Evolutionary conservation across 2,329 filamentous ascomycete species (phyloP).

Genomic region (Bertia moriformis): DNA sequence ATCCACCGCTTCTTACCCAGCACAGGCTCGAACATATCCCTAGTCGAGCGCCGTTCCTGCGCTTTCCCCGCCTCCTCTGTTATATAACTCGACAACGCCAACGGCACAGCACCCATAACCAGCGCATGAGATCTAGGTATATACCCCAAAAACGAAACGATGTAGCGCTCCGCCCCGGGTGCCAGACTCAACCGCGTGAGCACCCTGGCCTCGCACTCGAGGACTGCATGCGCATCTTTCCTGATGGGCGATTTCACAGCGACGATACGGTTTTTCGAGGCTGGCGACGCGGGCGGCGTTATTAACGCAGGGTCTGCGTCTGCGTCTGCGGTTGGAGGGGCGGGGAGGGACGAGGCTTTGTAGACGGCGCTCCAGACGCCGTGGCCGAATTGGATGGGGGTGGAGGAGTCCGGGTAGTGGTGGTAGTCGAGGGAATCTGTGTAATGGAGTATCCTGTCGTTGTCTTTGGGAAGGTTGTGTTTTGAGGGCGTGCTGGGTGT

Average conservation of each 20-base stretch:
- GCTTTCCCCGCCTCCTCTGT: neutral
- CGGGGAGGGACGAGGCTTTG: slow-evolving; percentile 14
- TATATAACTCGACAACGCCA: neutral
- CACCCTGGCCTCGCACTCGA: slow-evolving; percentile 23
- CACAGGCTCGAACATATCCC: neutral
- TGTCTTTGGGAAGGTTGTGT: too few relatives aligned
- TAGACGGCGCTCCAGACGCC: slow-evolving; percentile 31
- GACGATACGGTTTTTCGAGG: neutral
- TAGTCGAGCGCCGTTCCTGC: neutral
- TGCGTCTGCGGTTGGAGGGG: neutral
- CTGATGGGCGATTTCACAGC: neutral
- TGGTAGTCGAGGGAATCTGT: neutral
- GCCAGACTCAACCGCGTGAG: slow-evolving; percentile 19
- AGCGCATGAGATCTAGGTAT: slow-evolving; percentile 8
- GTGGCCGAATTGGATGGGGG: slow-evolving; percentile 20
- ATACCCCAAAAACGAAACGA: slow-evolving; percentile 28
- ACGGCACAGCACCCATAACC: neutral
- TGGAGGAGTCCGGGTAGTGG: slow-evolving; percentile 6
- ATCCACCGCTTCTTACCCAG: slow-evolving; percentile 14
- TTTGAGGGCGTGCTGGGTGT: too few relatives aligned
- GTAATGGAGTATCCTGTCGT: too few relatives aligned
- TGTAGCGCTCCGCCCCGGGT: slow-evolving; percentile 14
- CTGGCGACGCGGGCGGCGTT: neutral
- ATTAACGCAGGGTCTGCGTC: neutral
- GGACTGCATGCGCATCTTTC: slow-evolving; percentile 8